Evolutionary conservation across 2,329 filamentous ascomycete species (phyloP).

Genomic region (Chrysosporium queenslandicum): DNA sequence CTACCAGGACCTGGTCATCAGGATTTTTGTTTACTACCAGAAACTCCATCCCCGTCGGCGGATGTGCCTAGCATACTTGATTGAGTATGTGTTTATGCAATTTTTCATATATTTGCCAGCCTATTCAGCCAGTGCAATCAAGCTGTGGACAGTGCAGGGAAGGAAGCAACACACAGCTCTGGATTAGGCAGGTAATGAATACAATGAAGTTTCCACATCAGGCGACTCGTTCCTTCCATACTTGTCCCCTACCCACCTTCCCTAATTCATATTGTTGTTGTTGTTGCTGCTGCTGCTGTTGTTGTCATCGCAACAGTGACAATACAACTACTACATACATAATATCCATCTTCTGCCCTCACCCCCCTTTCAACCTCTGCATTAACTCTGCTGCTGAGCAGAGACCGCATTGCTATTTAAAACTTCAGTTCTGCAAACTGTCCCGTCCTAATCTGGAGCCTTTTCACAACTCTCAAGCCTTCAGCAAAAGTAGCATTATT

Average conservation of each 20-base stretch:
- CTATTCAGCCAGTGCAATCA: too few relatives aligned
- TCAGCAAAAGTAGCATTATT: constrained; percentile 2
- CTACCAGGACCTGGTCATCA: too few relatives aligned
- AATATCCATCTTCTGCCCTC: not conserved
- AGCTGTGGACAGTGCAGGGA: too few relatives aligned
- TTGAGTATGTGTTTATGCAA: too few relatives aligned
- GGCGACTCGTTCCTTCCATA: not conserved
- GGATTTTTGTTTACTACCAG: too few relatives aligned
- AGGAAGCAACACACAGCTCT: not conserved
- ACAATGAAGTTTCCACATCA: not conserved
- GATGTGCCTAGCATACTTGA: too few relatives aligned
- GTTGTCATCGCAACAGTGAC: not conserved
- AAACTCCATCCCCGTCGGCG: too few relatives aligned
- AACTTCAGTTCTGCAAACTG: not conserved
- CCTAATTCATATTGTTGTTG: not conserved
- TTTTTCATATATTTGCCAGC: too few relatives aligned
- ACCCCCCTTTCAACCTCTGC: not conserved
- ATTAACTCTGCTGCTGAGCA: not conserved
- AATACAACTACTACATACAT: not conserved
- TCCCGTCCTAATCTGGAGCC: not conserved
- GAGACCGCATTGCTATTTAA: not conserved
- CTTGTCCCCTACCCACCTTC: not conserved
- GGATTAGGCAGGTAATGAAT: not conserved
- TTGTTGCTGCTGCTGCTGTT: not conserved
- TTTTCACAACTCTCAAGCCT: not conserved